A percentile compares a stretch with the other conserved stretches of the same genome.
Conservation (phyloP, 164 flowering plant genomes). For the Magnolia kwangsiensis region DNA sequence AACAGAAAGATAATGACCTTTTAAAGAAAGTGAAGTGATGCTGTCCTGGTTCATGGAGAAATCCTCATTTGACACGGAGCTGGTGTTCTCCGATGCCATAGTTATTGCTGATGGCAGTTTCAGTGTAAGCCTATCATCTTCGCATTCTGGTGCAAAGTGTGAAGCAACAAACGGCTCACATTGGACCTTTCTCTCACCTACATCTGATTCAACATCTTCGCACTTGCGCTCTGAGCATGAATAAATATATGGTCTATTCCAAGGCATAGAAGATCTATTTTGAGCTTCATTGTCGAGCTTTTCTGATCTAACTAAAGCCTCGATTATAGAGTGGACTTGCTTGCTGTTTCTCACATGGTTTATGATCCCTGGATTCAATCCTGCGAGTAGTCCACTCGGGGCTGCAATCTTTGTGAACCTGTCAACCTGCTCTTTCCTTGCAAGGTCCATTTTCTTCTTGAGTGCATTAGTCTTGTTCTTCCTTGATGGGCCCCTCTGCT, state of each 20-base stretch:
- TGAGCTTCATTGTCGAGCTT: slow-evolving; percentile 24
- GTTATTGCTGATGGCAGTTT: slow-evolving; percentile 41
- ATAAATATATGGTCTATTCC: slow-evolving; percentile 5
- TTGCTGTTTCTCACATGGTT: slow-evolving; percentile 90
- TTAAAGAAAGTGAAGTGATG: slow-evolving; percentile 58
- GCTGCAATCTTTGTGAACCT: slow-evolving; percentile 84
- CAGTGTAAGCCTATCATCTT: slow-evolving; percentile 32
- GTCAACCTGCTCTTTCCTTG: slow-evolving; percentile 79
- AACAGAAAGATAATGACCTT: slow-evolving; percentile 35
- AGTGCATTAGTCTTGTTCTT: slow-evolving; percentile 38
- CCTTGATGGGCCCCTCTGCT: slow-evolving; percentile 48
- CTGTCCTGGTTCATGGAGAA: slow-evolving; percentile 29
- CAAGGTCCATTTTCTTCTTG: slow-evolving; percentile 75
- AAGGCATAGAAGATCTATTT: slow-evolving; percentile 16
- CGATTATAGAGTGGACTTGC: slow-evolving; percentile 91
- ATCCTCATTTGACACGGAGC: slow-evolving; percentile 45
- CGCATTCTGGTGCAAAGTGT: slow-evolving; percentile 17
- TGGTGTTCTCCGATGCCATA: slow-evolving; percentile 36
- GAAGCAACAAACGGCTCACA: slow-evolving; percentile 19
- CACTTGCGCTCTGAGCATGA: slow-evolving; percentile 23
- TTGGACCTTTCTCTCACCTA: slow-evolving; percentile 16
- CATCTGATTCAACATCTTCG: slow-evolving; percentile 21
- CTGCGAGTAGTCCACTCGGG: slow-evolving; percentile 87
- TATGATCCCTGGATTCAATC: slow-evolving; percentile 87
- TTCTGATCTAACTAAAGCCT: slow-evolving; percentile 76